phyloP scores from a whole-genome alignment of 2,329 filamentous ascomycete species.

The Leptographium flavum region DNA sequence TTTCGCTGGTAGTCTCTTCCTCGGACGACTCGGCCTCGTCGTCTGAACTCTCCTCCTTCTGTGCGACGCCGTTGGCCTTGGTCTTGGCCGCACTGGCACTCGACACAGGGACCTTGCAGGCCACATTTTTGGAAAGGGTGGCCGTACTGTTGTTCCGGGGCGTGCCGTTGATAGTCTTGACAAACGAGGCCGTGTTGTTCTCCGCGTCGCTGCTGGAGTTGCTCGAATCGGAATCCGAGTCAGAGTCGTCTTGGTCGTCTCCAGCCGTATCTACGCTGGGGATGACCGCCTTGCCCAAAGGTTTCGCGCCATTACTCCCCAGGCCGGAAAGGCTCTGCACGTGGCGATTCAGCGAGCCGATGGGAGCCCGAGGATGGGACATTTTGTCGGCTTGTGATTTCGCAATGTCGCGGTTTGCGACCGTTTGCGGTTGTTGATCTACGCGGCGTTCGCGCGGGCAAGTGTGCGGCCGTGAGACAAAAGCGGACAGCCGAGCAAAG shows the following conservation, averaged over 20 bases:
- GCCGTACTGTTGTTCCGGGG: background rate
- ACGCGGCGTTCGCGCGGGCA: too few relatives aligned
- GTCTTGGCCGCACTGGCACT: conserved; percentile 5
- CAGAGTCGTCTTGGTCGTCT: conserved; percentile 5
- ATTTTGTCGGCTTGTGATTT: too few relatives aligned
- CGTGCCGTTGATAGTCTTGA: conserved; percentile 9
- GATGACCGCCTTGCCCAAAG: conserved; percentile 5
- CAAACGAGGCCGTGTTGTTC: conserved; percentile 4
- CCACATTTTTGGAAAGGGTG: background rate
- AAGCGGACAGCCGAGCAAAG: too few relatives aligned
- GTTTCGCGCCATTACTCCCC: conserved; percentile 5
- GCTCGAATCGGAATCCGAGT: conserved; percentile 16
- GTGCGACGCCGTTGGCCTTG: conserved; percentile 10
- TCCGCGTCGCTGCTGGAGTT: conserved; percentile 6
- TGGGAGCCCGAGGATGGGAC: conserved; percentile 14
- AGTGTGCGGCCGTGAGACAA: too few relatives aligned
- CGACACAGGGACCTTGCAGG: conserved; percentile 7
- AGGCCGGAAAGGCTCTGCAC: conserved; percentile 9
- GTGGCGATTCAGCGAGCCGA: conserved; percentile 17
- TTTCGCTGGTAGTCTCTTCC: conserved; percentile 6
- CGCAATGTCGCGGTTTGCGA: too few relatives aligned
- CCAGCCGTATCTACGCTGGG: conserved; percentile 4
- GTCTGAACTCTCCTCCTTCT: too few relatives aligned
- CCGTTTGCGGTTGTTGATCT: too few relatives aligned
- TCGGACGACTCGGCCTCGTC: background rate